These are phyloP conservation scores for Aspergillus nanangensis DNA, from an alignment of 495 filamentous ascomycete species.

Conservation along the genomic window DNA sequence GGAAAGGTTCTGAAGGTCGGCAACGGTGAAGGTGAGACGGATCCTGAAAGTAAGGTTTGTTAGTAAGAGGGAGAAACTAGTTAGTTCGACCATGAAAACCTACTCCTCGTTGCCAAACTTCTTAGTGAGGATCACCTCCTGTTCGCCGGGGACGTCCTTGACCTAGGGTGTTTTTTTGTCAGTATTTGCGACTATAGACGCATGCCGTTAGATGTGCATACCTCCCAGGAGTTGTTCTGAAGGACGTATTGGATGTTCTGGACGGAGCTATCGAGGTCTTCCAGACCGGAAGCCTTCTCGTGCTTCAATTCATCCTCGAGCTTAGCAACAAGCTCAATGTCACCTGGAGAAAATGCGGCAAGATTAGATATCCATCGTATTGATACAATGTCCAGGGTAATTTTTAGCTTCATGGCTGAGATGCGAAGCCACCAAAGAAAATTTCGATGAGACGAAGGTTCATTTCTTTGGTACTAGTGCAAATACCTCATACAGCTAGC, in stretches of 20 bases:
- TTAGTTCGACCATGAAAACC: conserved; percentile 19
- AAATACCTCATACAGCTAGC: too few relatives aligned
- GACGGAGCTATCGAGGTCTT: conserved; percentile 50
- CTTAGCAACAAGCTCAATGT: conserved; percentile 44
- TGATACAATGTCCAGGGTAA: background rate
- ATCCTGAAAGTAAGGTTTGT: conserved; percentile 55
- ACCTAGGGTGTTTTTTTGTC: too few relatives aligned
- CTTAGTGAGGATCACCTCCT: conserved; percentile 81
- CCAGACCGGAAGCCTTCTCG: conserved; percentile 36
- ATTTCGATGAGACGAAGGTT: too few relatives aligned
- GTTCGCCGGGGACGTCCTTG: conserved; percentile 72
- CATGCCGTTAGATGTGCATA: conserved; percentile 45
- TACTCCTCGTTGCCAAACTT: conserved; percentile 86
- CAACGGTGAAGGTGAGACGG: conserved; percentile 86
- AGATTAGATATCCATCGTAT: background rate
- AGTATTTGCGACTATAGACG: too few relatives aligned
- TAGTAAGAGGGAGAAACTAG: background rate
- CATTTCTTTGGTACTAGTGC: too few relatives aligned
- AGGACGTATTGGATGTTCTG: conserved; percentile 72
- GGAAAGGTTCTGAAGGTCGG: conserved; percentile 75
- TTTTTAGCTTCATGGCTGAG: too few relatives aligned
- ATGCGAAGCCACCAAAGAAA: too few relatives aligned
- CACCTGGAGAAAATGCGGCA: conserved; percentile 31
- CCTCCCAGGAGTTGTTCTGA: conserved; percentile 62
- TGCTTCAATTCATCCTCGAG: conserved; percentile 46